phyloP scores from a whole-genome alignment of 176 grass and related monocot genomes.

The Triticum urartu region DNA sequence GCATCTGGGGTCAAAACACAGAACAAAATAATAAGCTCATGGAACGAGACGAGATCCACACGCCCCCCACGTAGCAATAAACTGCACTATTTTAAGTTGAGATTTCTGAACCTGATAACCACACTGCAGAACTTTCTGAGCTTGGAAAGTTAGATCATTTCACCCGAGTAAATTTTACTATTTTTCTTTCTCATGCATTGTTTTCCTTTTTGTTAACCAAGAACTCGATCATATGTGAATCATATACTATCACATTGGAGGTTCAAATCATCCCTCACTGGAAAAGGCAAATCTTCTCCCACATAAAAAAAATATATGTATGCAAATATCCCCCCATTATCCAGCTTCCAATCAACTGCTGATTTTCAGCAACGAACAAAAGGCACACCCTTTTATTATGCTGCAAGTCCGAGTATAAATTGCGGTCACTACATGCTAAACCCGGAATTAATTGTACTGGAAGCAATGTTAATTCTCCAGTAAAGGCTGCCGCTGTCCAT shows the following conservation, averaged over 20 bases:
- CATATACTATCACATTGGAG: neutral
- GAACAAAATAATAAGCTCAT: neutral
- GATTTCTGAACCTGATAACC: neutral
- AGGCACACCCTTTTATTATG: neutral
- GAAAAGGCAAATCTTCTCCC: neutral
- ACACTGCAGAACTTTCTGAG: neutral
- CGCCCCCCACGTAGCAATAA: neutral
- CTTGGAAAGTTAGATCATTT: neutral
- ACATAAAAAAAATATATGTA: too few species aligned
- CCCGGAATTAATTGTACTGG: neutral
- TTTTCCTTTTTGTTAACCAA: neutral
- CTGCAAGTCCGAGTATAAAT: slow-evolving; percentile 13
- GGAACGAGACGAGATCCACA: slow-evolving; percentile 4
- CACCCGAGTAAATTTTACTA: neutral
- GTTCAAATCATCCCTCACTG: neutral
- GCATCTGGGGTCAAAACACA: slow-evolving; percentile 31
- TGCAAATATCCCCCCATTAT: neutral
- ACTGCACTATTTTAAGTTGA: slow-evolving; percentile 1
- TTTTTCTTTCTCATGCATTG: neutral
- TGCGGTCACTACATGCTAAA: neutral
- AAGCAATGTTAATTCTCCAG: neutral
- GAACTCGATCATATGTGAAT: neutral
- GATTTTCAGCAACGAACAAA: neutral
- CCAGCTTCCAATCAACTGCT: neutral
- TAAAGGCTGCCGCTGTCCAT: neutral